Conservation (phyloP, 306 rosid species). For the Quercus wislizeni region DNA sequence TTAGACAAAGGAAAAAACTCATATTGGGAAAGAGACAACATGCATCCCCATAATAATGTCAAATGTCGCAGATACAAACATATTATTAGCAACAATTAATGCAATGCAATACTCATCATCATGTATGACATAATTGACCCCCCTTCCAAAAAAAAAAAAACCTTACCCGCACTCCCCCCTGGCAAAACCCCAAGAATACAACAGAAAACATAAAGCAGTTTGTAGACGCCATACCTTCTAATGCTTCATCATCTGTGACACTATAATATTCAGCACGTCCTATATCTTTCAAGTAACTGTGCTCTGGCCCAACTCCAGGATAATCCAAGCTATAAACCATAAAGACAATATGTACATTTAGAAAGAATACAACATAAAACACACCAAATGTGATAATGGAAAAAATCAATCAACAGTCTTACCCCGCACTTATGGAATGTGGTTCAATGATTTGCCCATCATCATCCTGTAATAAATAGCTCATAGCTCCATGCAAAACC, state of each 20-base stretch:
- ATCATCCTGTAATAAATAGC: conserved; percentile 90
- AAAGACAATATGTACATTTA: conserved; percentile 14
- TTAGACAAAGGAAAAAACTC: neutral
- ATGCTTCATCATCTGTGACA: conserved; percentile 86
- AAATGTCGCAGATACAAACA: neutral
- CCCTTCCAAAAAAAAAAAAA: no score
- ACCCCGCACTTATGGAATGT: conserved; percentile 99
- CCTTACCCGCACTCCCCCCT: neutral
- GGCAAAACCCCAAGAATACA: neutral
- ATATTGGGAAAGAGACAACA: neutral
- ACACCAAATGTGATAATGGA: conserved; percentile 1
- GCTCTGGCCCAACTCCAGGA: conserved; percentile 99
- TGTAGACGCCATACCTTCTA: conserved; percentile 63
- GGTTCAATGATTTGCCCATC: conserved; percentile 98
- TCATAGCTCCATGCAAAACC: conserved; percentile 97
- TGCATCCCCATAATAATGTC: neutral
- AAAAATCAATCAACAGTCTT: conserved; percentile 20
- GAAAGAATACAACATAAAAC: conserved; percentile 4
- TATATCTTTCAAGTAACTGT: conserved; percentile 79
- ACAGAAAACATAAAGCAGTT: neutral
- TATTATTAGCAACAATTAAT: neutral
- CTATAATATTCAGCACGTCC: conserved; percentile 87
- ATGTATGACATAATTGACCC: no score
- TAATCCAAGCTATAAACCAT: conserved; percentile 74
- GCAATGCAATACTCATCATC: no score